Conservation (phyloP, 2,329 filamentous ascomycete genomes). For the Ophiostoma sp. region DNA sequence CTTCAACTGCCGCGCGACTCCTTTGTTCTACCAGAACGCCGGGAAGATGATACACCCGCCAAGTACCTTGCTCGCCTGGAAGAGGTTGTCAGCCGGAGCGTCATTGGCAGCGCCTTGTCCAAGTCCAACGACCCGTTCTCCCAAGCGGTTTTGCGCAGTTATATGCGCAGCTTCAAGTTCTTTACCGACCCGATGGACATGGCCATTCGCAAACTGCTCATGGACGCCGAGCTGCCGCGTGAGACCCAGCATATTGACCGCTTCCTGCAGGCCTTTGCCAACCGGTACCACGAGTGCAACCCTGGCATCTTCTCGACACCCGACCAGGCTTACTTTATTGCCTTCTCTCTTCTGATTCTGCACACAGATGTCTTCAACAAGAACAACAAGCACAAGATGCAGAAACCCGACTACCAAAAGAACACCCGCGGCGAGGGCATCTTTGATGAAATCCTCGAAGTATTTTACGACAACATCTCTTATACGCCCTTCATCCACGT, state of each 20-base stretch:
- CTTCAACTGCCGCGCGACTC: slow-evolving; percentile 74
- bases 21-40: slow-evolving; percentile 70
- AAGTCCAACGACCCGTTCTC: slow-evolving; percentile 86
- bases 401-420: slow-evolving; percentile 90
- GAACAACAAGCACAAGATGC: slow-evolving; percentile 99
- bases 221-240: slow-evolving; percentile 94
- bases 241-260: slow-evolving; percentile 98
- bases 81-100: slow-evolving; percentile 73
- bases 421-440: slow-evolving; percentile 91
- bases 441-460: slow-evolving; percentile 89
- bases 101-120: slow-evolving; percentile 81
- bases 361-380: slow-evolving; percentile 99
- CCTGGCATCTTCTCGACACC: slow-evolving; percentile 88
- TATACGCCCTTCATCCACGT: slow-evolving; percentile 99
- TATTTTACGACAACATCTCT: slow-evolving; percentile 97
- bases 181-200: slow-evolving; percentile 98
- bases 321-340: slow-evolving; percentile 97
- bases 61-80: slow-evolving; percentile 86
- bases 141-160: slow-evolving; percentile 81
- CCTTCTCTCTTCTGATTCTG: slow-evolving; percentile 92
- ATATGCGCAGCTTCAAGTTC: slow-evolving; percentile 92
- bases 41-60: slow-evolving; percentile 85
- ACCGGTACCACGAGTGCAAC: slow-evolving; percentile 97
- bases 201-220: slow-evolving; percentile 90
- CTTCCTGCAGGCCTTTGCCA: slow-evolving; percentile 89